Evolutionary conservation across 768 basidiomycete species (phyloP).

Genomic region (Fomitopsis pulvina): DNA sequence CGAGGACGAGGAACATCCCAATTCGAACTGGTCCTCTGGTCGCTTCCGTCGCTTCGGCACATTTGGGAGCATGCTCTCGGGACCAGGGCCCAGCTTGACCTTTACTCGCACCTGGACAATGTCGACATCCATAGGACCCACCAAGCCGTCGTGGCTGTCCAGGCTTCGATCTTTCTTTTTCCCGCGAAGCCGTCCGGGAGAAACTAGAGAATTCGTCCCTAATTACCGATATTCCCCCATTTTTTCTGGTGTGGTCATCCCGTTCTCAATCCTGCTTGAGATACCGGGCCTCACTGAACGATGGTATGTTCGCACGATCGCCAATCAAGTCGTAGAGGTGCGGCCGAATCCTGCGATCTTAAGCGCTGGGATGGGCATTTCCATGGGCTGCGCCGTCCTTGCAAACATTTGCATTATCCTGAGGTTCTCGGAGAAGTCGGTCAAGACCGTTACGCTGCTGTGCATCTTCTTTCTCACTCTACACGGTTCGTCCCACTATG

Average conservation of each 20-base stretch:
- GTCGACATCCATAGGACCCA: background rate
- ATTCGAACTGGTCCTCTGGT: background rate
- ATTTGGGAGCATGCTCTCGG: slow-evolving; percentile 7
- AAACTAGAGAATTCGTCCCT: slow-evolving; percentile 35
- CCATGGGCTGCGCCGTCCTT: slow-evolving; percentile 58
- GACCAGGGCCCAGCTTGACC: background rate
- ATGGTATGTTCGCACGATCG: slow-evolving; percentile 61
- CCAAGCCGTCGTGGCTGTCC: slow-evolving; percentile 7
- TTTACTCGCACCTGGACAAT: background rate
- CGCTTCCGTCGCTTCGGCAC: slow-evolving; percentile 10
- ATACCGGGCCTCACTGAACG: slow-evolving; percentile 74
- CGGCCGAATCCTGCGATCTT: slow-evolving; percentile 52
- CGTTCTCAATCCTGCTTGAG: slow-evolving; percentile 76
- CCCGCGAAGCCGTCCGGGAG: slow-evolving; percentile 14
- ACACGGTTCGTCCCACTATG: slow-evolving; percentile 46
- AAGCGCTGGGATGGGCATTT: slow-evolving; percentile 53
- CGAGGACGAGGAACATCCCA: too few species aligned
- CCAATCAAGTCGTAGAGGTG: slow-evolving; percentile 38
- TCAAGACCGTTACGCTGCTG: slow-evolving; percentile 55
- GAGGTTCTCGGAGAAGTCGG: slow-evolving; percentile 65
- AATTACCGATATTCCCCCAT: slow-evolving; percentile 62
- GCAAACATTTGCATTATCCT: slow-evolving; percentile 64
- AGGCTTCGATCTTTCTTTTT: slow-evolving; percentile 18
- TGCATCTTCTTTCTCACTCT: slow-evolving; percentile 59
- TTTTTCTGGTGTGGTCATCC: slow-evolving; percentile 59